Evolutionary conservation across 306 rosid genomes (phyloP).

Genomic region (Vachellia collinsii): DNA sequence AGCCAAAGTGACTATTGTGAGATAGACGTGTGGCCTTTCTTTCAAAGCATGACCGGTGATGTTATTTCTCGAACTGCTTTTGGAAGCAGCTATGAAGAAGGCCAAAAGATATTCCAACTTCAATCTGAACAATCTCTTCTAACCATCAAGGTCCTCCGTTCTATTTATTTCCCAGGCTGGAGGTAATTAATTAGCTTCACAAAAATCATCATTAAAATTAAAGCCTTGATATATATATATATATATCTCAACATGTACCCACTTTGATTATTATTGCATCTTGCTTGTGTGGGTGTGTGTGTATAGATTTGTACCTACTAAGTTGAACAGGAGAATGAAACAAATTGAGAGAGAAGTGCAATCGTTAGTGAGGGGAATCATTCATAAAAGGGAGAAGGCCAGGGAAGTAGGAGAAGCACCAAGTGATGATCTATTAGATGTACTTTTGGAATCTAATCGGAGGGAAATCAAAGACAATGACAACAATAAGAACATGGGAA

Average conservation of each 20-base stretch:
- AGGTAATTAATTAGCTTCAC: background rate
- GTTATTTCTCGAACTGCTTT: constrained; percentile 49
- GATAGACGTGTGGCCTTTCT: constrained; percentile 36
- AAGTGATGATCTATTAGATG: constrained; percentile 32
- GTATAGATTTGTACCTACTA: background rate
- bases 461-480: background rate
- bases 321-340: background rate
- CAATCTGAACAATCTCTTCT: constrained; percentile 21
- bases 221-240: no score
- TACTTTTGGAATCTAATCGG: constrained; percentile 12
- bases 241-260: no score
- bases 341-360: background rate
- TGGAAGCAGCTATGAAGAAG: constrained; percentile 52
- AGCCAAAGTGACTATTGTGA: constrained; percentile 19
- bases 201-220: no score
- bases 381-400: background rate
- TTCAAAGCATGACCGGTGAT: constrained; percentile 30
- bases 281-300: no score
- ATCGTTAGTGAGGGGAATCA: background rate
- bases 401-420: background rate
- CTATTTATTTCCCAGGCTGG: constrained; percentile 40
- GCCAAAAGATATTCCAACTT: constrained; percentile 42
- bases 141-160: background rate
- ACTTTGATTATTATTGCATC: no score
- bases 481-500: constrained; percentile 4